These are phyloP conservation scores for Eucalyptus coolabah DNA, from an alignment of 345 rosid species.

Conservation along the genomic window DNA sequence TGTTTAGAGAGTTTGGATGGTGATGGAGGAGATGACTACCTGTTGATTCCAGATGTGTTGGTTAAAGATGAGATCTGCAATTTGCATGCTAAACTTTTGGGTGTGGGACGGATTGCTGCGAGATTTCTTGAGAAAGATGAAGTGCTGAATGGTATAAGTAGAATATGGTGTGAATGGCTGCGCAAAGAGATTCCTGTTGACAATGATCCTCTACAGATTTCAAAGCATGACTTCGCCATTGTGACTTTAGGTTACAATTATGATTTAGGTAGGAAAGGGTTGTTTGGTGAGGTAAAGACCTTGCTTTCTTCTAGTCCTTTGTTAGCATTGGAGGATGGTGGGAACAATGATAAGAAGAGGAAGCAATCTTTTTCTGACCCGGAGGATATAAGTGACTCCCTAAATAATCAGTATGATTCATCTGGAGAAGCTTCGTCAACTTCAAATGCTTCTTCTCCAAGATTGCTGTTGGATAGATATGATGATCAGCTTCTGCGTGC, in stretches of 20 bases:
- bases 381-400: slow-evolving; percentile 54
- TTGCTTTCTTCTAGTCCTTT: slow-evolving; percentile 38
- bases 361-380: slow-evolving; percentile 77
- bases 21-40: slow-evolving; percentile 1
- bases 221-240: slow-evolving; percentile 66
- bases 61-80: slow-evolving; percentile 47
- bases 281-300: slow-evolving; percentile 40
- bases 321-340: slow-evolving; percentile 17
- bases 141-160: slow-evolving; percentile 20
- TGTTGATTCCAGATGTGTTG: slow-evolving; percentile 42
- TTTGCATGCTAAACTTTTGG: slow-evolving; percentile 44
- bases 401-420: slow-evolving; percentile 46
- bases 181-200: slow-evolving; percentile 25
- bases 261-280: slow-evolving; percentile 65
- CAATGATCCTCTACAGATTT: slow-evolving; percentile 15
- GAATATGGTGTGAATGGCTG: slow-evolving; percentile 94
- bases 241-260: slow-evolving; percentile 46
- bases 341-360: slow-evolving; percentile 29
- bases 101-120: slow-evolving; percentile 51
- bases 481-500: slow-evolving; percentile 53
- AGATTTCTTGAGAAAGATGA: slow-evolving; percentile 20
- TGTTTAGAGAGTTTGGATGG: not conserved
- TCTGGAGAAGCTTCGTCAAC: slow-evolving; percentile 59
- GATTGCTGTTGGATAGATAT: slow-evolving; percentile 28
- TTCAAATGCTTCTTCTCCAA: slow-evolving; percentile 29